A percentile compares a stretch with the other conserved stretches of the same genome.
These are phyloP conservation scores for Saccharata proteae DNA, from an alignment of 2,329 filamentous ascomycete species.

Conservation along the genomic window DNA sequence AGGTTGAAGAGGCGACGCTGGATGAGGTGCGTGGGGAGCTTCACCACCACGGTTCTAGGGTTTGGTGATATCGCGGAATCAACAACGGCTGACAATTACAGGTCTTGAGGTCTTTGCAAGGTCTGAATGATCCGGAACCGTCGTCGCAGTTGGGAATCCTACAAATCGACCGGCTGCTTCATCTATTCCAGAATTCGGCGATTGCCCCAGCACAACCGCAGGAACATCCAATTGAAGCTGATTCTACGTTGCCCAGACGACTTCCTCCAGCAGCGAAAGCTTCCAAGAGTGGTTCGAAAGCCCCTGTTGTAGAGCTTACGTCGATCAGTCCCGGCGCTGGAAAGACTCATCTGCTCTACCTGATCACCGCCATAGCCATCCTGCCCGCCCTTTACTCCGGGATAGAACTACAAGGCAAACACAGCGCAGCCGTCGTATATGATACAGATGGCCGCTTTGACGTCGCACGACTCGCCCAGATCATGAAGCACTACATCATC, in stretches of 20 bases:
- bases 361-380: slow-evolving; percentile 38
- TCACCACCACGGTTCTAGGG: neutral
- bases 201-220: slow-evolving; percentile 9
- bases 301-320: slow-evolving; percentile 41
- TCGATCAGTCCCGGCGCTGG: slow-evolving; percentile 40
- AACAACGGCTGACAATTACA: slow-evolving; percentile 12
- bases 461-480: slow-evolving; percentile 32
- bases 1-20: slow-evolving; percentile 19
- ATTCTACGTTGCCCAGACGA: slow-evolving; percentile 1
- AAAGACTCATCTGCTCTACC: slow-evolving; percentile 48
- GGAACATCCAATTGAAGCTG: slow-evolving; percentile 9
- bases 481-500: slow-evolving; percentile 21
- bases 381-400: slow-evolving; percentile 30
- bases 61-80: neutral
- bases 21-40: slow-evolving; percentile 34
- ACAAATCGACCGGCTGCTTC: slow-evolving; percentile 31
- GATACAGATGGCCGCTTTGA: slow-evolving; percentile 46
- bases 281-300: slow-evolving; percentile 7
- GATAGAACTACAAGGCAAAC: slow-evolving; percentile 30
- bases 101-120: slow-evolving; percentile 28
- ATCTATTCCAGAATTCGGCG: slow-evolving; percentile 8
- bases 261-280: slow-evolving; percentile 9
- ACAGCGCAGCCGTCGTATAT: slow-evolving; percentile 40
- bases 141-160: slow-evolving; percentile 29
- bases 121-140: slow-evolving; percentile 11